phyloP scores from a whole-genome alignment of 106 monocot species.

The Gastrodia elata region DNA sequence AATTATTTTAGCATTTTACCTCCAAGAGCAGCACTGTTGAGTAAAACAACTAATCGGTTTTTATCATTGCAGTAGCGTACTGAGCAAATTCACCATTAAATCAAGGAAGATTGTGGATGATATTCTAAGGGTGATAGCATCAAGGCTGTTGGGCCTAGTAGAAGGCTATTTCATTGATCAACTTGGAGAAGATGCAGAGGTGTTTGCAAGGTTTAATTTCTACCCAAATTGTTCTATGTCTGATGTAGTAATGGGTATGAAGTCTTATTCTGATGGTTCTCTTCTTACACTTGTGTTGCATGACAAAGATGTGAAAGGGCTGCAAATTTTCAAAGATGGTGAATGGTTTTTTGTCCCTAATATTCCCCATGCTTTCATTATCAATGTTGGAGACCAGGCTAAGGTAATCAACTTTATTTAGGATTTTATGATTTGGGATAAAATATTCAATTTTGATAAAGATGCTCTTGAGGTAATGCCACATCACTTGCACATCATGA shows the following conservation, averaged over 20 bases:
- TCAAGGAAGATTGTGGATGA: slow-evolving; percentile 17
- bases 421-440: too few species aligned
- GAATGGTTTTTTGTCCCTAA: slow-evolving; percentile 33
- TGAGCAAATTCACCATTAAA: slow-evolving; percentile 26
- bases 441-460: too few species aligned
- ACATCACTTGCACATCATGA: too few species aligned
- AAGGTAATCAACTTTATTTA: slow-evolving; percentile 30
- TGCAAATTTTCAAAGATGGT: slow-evolving; percentile 42
- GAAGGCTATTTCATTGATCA: slow-evolving; percentile 31
- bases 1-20: neutral
- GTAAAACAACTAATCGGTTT: neutral
- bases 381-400: slow-evolving; percentile 45
- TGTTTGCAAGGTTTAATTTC: slow-evolving; percentile 38
- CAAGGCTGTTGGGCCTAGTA: slow-evolving; percentile 25
- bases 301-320: slow-evolving; percentile 38
- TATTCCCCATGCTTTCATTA: slow-evolving; percentile 31
- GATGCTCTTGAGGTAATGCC: too few species aligned
- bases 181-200: slow-evolving; percentile 23
- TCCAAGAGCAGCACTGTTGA: neutral
- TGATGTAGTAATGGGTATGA: slow-evolving; percentile 42
- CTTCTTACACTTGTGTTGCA: slow-evolving; percentile 27
- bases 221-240: slow-evolving; percentile 38
- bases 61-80: slow-evolving; percentile 23
- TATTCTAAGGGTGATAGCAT: slow-evolving; percentile 22
- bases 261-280: slow-evolving; percentile 44